Evolutionary conservation across 371 early-diverging fungal species (phyloP).

Genomic region (Basidiobolus heterosporus): DNA sequence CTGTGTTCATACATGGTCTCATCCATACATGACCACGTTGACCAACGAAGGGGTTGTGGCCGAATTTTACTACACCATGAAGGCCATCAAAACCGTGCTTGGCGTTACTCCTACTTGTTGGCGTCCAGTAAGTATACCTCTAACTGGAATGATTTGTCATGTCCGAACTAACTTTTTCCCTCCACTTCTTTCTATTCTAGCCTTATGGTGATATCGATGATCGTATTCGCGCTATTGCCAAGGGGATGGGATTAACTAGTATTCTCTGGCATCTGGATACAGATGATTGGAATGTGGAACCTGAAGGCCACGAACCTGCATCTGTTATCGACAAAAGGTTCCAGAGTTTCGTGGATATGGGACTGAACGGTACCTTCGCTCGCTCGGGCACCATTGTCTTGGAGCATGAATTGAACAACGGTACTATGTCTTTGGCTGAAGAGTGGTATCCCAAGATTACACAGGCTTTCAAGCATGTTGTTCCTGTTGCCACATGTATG

Average conservation of each 20-base stretch:
- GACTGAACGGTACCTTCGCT: slow-evolving; percentile 16
- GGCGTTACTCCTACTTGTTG: slow-evolving; percentile 27
- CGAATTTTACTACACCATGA: slow-evolving; percentile 49
- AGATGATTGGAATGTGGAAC: slow-evolving; percentile 19
- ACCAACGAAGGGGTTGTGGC: slow-evolving; percentile 47
- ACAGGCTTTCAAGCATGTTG: slow-evolving; percentile 23
- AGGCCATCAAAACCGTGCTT: slow-evolving; percentile 39
- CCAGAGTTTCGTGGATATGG: slow-evolving; percentile 20
- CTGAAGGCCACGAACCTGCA: background rate
- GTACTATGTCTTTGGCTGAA: slow-evolving; percentile 26
- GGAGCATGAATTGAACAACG: slow-evolving; percentile 30
- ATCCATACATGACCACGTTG: slow-evolving; percentile 35
- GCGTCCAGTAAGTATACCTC: slow-evolving; percentile 18
- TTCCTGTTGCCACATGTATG: slow-evolving; percentile 30
- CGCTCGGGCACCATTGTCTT: slow-evolving; percentile 15
- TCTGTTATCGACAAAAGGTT: slow-evolving; percentile 18
- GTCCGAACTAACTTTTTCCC: no score
- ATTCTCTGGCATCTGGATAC: slow-evolving; percentile 21
- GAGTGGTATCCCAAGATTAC: slow-evolving; percentile 22
- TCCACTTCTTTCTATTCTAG: slow-evolving; percentile 16
- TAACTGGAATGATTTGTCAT: no score
- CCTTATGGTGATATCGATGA: slow-evolving; percentile 53
- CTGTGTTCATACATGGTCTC: slow-evolving; percentile 36
- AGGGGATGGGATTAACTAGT: slow-evolving; percentile 29
- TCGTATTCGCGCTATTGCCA: slow-evolving; percentile 39